These are phyloP conservation scores for Physcia stellaris DNA, from an alignment of 495 filamentous ascomycete genomes.

Conservation along the genomic window DNA sequence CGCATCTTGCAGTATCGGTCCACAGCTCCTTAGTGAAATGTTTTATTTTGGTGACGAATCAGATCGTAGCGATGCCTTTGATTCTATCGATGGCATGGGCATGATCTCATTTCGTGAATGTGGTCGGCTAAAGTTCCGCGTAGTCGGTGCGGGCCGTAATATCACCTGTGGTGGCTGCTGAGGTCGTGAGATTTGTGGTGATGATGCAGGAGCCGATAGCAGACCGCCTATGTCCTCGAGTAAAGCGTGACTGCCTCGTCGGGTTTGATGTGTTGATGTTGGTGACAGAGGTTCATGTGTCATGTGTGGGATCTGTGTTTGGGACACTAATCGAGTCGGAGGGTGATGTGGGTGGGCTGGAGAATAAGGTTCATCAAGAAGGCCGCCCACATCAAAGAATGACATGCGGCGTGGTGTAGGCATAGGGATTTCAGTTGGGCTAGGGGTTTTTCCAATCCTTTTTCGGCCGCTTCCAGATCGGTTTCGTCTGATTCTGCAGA, in stretches of 20 bases:
- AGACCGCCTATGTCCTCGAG: slow-evolving; percentile 1
- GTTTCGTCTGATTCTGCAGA: slow-evolving; percentile 19
- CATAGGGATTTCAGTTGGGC: slow-evolving; percentile 10
- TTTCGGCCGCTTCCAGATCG: slow-evolving; percentile 1
- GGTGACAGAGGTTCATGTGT: neutral
- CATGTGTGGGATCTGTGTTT: neutral
- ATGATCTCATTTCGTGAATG: too few relatives aligned
- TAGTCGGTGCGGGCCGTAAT: too few relatives aligned
- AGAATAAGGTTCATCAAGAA: slow-evolving; percentile 31
- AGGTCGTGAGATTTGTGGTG: too few relatives aligned
- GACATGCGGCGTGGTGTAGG: slow-evolving; percentile 38
- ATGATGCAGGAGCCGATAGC: neutral
- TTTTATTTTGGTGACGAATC: too few relatives aligned
- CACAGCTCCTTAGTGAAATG: too few relatives aligned
- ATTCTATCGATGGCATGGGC: too few relatives aligned
- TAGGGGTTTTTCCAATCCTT: neutral
- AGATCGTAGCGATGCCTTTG: too few relatives aligned
- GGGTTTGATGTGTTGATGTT: neutral
- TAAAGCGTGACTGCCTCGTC: neutral
- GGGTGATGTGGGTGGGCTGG: neutral
- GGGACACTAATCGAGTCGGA: neutral
- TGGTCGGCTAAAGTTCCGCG: too few relatives aligned
- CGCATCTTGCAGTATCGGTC: too few relatives aligned
- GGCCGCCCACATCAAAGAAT: slow-evolving; percentile 60
- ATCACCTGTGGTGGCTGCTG: too few relatives aligned